Base-by-base conservation (phyloP, 139 green algal genomes). In the Pleodorina starrii region DNA sequence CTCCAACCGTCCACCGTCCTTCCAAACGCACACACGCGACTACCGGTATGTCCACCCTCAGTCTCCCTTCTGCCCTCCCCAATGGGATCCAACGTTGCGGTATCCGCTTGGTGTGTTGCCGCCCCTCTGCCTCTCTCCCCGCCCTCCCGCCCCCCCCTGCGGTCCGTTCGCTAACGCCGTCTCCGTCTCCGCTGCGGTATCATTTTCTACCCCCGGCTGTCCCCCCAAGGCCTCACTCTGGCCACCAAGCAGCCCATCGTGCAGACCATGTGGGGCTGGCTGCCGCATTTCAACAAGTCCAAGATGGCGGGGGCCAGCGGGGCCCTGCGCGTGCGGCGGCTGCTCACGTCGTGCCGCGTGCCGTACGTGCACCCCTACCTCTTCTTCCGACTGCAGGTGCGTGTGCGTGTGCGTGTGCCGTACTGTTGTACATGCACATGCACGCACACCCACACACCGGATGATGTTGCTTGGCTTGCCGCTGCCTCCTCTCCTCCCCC, bases 311-410 rank as follows among this genome's bases (percentile, higher is more conserved):
- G 5, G 27, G 11, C 16, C 19, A 2, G 12, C 16, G n/a, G 9
- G 12, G 14, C 25, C 42, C 21, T 87, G 43, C 29, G 19, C 43
- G 80, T 44, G 7, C 29, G n/a, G 60, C 80, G 80, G 43, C 60
- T 77, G 29, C 6, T 87, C 23, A 77, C 43, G 29, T 17, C 42
- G 6, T 87, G 80, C 43, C 42, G 80, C 4, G 60, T 77, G 42
- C 80, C 80, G 42, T 87, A 78, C 80, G 80, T 77, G 19, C 80
- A 87, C 60, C 80, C 80, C 4, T 87, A 87, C 80, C 80, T 87
- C 29, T 87, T 87, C 43, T 46, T 87, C 11, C 60, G 80, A 40
- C n/a, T 87, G n/a, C 80, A 87, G 80, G 80, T 87, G 38, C 46
- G 74, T n/a, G n/a, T n/a, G n/a, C n/a, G n/a, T n/a, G n/a, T n/a